These are phyloP conservation scores for Orbilia blumenaviensis DNA, from an alignment of 2,329 filamentous ascomycete genomes.

Conservation along the genomic window DNA sequence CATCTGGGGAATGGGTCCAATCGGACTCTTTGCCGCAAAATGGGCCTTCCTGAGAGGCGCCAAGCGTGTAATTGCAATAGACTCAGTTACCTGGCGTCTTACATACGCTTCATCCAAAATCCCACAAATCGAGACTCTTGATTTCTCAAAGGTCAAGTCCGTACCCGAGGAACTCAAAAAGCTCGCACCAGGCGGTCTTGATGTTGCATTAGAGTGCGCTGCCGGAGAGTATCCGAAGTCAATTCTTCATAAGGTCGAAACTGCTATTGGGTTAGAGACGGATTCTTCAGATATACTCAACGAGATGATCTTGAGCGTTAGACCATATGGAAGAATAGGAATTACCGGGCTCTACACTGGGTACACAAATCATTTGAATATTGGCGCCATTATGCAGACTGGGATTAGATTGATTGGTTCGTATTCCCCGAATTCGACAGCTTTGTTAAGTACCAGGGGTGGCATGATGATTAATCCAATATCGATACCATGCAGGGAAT, in stretches of 20 bases:
- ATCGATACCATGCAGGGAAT: slow-evolving; percentile 64
- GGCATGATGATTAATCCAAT: too few species aligned
- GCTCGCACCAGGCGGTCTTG: slow-evolving; percentile 76
- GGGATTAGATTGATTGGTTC: not conserved
- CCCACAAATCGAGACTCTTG: slow-evolving; percentile 73
- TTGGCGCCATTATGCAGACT: slow-evolving; percentile 70
- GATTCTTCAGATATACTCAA: slow-evolving; percentile 83
- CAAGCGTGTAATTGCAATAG: slow-evolving; percentile 78
- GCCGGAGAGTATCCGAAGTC: slow-evolving; percentile 73
- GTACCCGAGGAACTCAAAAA: slow-evolving; percentile 72
- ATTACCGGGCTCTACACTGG: slow-evolving; percentile 73
- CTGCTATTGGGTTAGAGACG: slow-evolving; percentile 75
- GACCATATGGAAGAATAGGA: slow-evolving; percentile 76
- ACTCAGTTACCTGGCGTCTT: slow-evolving; percentile 74
- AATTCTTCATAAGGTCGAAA: slow-evolving; percentile 64
- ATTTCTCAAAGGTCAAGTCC: slow-evolving; percentile 70
- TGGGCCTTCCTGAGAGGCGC: slow-evolving; percentile 76
- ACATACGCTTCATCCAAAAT: slow-evolving; percentile 73
- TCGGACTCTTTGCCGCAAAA: slow-evolving; percentile 79
- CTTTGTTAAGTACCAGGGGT: too few species aligned
- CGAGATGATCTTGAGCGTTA: slow-evolving; percentile 79
- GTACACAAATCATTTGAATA: slow-evolving; percentile 77
- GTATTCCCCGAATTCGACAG: slow-evolving; percentile 88
- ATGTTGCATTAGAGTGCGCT: slow-evolving; percentile 76
- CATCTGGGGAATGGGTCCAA: slow-evolving; percentile 75